A percentile compares a stretch with the other conserved stretches of the same genome.
Conservation (phyloP, 2,329 filamentous ascomycete species). For the Botrytis fragariae region DNA sequence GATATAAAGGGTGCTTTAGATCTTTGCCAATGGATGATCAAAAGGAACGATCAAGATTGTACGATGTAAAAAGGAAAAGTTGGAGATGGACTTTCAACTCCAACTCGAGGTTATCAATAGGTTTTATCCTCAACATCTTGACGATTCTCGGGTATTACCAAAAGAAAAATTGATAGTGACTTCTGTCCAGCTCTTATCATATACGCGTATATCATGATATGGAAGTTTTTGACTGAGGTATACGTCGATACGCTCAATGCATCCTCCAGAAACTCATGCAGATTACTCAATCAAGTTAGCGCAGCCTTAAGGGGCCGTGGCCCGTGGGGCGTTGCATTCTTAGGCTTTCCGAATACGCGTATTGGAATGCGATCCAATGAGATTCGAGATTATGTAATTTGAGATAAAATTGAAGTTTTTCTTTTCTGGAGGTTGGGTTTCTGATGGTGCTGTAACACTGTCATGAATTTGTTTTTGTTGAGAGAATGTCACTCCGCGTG, state of each 20-base stretch:
- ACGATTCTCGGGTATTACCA: background rate
- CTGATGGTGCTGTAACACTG: background rate
- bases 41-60: background rate
- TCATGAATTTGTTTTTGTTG: background rate
- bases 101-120: background rate
- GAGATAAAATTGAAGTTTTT: background rate
- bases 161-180: background rate
- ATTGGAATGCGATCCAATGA: background rate
- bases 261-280: background rate
- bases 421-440: background rate
- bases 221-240: background rate
- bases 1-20: background rate
- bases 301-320: background rate
- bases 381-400: background rate
- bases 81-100: background rate
- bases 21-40: background rate
- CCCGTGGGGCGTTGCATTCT: background rate
- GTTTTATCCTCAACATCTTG: background rate
- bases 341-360: background rate
- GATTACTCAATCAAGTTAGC: background rate
- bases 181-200: background rate
- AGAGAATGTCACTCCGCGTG: too few species aligned
- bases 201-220: background rate
- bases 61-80: background rate
- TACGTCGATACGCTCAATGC: background rate